Percentiles rank a stretch among this genome's conserved stretches.
These are phyloP conservation scores for Coemansia sp. DNA, from an alignment of 192 early-diverging fungal genomes.

Conservation along the genomic window DNA sequence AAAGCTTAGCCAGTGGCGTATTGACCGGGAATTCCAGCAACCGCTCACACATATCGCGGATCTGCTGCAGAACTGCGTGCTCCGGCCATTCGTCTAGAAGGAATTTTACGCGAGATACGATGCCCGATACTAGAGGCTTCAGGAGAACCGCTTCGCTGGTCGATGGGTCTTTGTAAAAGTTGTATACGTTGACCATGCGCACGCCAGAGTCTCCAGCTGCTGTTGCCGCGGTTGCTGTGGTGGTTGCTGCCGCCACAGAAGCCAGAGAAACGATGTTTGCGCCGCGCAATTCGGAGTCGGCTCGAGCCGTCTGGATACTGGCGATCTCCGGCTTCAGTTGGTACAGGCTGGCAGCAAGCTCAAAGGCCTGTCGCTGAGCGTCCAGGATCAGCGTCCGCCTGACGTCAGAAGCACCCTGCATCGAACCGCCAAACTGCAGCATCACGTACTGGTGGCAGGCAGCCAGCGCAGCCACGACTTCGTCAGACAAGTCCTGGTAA, in stretches of 20 bases:
- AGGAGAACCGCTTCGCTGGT: constrained; percentile 71
- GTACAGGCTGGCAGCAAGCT: constrained; percentile 27
- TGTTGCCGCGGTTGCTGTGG: background rate
- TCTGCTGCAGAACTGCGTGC: constrained; percentile 79
- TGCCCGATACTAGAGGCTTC: constrained; percentile 59
- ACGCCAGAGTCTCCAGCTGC: constrained; percentile 13
- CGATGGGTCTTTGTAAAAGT: constrained; percentile 89
- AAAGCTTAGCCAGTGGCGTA: constrained; percentile 83
- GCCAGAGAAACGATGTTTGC: constrained; percentile 41
- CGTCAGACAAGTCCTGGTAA: constrained; percentile 51
- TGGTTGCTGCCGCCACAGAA: constrained; percentile 17
- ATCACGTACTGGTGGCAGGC: constrained; percentile 58
- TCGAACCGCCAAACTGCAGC: constrained; percentile 44
- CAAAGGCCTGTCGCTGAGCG: constrained; percentile 29
- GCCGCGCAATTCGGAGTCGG: constrained; percentile 28
- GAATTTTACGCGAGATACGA: constrained; percentile 61
- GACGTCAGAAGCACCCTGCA: constrained; percentile 8
- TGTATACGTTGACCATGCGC: constrained; percentile 57
- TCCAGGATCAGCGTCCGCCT: constrained; percentile 13
- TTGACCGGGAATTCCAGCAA: constrained; percentile 68
- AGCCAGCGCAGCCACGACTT: constrained; percentile 51
- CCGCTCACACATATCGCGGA: constrained; percentile 63
- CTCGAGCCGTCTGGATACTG: constrained; percentile 1
- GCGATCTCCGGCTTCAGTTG: constrained; percentile 18
- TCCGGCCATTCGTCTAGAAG: constrained; percentile 86